phyloP scores from a whole-genome alignment of 169 alveolate species.

The Theileria luwenshuni region DNA sequence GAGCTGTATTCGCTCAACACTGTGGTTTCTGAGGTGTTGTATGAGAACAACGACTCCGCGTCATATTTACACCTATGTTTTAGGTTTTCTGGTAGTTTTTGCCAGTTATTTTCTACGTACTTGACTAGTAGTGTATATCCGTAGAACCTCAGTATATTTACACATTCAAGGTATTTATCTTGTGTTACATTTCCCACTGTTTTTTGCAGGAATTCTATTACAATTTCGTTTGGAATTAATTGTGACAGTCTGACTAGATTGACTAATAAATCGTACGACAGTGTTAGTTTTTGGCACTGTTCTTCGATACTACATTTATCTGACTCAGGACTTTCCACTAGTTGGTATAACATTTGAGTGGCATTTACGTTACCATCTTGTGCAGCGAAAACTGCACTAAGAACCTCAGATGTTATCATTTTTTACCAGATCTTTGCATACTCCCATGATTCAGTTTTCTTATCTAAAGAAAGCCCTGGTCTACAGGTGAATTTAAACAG shows the following conservation, averaged over 20 bases:
- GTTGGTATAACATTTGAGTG: constrained; percentile 46
- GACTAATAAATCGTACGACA: constrained; percentile 42
- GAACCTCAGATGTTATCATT: constrained; percentile 55
- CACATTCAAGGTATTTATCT: constrained; percentile 59
- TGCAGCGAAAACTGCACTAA: constrained; percentile 63
- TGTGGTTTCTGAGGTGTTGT: constrained; percentile 22
- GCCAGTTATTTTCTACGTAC: constrained; percentile 66
- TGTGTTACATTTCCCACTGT: constrained; percentile 50
- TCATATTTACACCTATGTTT: constrained; percentile 29
- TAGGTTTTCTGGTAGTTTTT: constrained; percentile 27
- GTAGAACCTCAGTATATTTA: constrained; percentile 61
- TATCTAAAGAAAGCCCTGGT: neutral
- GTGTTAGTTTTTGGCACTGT: constrained; percentile 31
- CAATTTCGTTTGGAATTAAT: constrained; percentile 36
- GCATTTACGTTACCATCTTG: constrained; percentile 65
- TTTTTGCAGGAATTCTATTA: constrained; percentile 37
- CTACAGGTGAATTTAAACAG: neutral
- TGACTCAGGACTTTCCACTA: constrained; percentile 54
- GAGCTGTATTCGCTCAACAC: constrained; percentile 53
- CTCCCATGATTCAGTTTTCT: neutral
- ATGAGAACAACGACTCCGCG: constrained; percentile 39
- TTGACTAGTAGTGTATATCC: constrained; percentile 68
- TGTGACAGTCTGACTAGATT: constrained; percentile 48
- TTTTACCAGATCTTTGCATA: neutral
- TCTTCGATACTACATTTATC: constrained; percentile 18